A percentile compares a stretch with the other conserved stretches of the same genome.
Conservation (phyloP, 176 grass and related monocot genomes). For the Aegilops tauschii region DNA sequence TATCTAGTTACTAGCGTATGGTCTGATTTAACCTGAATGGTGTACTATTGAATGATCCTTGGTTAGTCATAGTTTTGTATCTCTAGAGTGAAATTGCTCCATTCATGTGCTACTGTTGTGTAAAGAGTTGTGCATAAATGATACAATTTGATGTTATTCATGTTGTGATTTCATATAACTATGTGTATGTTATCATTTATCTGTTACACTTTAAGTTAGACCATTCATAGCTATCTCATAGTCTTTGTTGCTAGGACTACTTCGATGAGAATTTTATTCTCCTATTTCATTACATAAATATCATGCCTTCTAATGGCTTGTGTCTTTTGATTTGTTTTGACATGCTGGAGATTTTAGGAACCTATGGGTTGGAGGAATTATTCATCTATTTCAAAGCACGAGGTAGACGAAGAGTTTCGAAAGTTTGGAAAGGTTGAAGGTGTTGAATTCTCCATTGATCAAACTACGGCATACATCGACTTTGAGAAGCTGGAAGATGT, state of each 20-base stretch:
- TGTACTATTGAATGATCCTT: neutral
- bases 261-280: no score
- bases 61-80: neutral
- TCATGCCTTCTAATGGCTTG: neutral
- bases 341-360: slow-evolving; percentile 78
- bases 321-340: slow-evolving; percentile 15
- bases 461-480: no score
- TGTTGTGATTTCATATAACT: neutral
- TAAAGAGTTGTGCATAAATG: neutral
- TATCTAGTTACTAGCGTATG: neutral
- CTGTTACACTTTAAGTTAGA: neutral
- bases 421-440: no score
- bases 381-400: slow-evolving; percentile 36
- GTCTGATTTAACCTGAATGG: neutral
- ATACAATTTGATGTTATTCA: neutral
- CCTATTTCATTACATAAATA: no score
- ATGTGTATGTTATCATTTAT: neutral
- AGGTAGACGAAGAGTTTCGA: slow-evolving; percentile 62
- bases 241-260: neutral
- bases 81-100: neutral
- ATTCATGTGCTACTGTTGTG: neutral
- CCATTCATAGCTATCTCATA: neutral
- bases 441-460: no score
- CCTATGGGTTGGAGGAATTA: slow-evolving; percentile 1
- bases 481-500: no score